phyloP scores from a whole-genome alignment of 495 filamentous ascomycete genomes.

The Cryomyces antarcticus region DNA sequence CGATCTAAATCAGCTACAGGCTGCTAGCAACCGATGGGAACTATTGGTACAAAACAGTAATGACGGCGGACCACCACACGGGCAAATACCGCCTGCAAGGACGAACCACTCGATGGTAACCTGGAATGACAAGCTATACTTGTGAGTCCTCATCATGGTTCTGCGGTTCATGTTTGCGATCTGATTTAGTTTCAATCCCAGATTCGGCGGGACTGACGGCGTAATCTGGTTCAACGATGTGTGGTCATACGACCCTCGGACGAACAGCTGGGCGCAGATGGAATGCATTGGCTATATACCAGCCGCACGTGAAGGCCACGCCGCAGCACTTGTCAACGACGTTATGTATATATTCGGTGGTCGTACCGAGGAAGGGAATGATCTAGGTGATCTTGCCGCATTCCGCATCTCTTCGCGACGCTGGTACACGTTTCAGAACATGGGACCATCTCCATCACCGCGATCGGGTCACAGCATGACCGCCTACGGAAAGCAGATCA shows the following conservation, averaged over 20 bases:
- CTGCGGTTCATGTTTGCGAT: too few relatives aligned
- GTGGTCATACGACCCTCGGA: constrained; percentile 77
- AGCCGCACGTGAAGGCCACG: constrained; percentile 80
- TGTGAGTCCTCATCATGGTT: constrained; percentile 35
- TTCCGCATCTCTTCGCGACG: constrained; percentile 80
- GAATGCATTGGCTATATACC: constrained; percentile 98
- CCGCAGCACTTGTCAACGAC: constrained; percentile 77
- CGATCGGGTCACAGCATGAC: constrained; percentile 97
- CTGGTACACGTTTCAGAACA: constrained; percentile 99
- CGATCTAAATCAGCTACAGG: constrained; percentile 82
- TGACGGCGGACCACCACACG: constrained; percentile 39
- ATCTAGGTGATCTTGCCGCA: constrained; percentile 83
- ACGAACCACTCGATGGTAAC: constrained; percentile 90
- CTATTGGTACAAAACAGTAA: constrained; percentile 61
- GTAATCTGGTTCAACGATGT: constrained; percentile 96
- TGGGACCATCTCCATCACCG: constrained; percentile 88
- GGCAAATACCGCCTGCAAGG: constrained; percentile 55
- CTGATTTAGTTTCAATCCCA: constrained; percentile 15
- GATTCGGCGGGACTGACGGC: constrained; percentile 92
- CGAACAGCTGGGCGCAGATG: constrained; percentile 64
- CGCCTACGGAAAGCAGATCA: constrained; percentile 71
- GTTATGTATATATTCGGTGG: constrained; percentile 99
- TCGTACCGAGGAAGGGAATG: constrained; percentile 77
- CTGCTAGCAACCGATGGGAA: constrained; percentile 80
- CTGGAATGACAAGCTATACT: constrained; percentile 80